These are phyloP conservation scores for Phytophthora pseudosyringae DNA, from an alignment of 352 stramenopile species.

Conservation along the genomic window DNA sequence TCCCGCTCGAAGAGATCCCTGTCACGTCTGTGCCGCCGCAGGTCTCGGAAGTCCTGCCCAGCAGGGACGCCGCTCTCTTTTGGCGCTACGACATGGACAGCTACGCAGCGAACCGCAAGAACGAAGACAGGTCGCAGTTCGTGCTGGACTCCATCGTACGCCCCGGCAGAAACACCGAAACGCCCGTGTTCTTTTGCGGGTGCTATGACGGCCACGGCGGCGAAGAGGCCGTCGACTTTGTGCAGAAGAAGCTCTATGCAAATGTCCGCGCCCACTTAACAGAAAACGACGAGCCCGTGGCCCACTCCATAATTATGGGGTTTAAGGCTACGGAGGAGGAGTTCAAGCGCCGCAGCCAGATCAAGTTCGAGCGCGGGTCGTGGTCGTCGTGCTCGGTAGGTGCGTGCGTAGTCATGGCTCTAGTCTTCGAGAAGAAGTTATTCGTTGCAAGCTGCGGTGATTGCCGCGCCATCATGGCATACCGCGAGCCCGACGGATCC, in stretches of 20 bases:
- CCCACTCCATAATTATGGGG: slow-evolving; percentile 57
- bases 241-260: slow-evolving; percentile 65
- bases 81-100: slow-evolving; percentile 78
- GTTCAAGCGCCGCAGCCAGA: slow-evolving; percentile 59
- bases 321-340: slow-evolving; percentile 71
- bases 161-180: slow-evolving; percentile 19
- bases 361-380: slow-evolving; percentile 57
- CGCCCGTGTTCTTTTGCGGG: slow-evolving; percentile 67
- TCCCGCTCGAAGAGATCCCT: slow-evolving; percentile 54
- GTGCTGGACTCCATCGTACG: slow-evolving; percentile 47
- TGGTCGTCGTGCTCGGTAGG: slow-evolving; percentile 71
- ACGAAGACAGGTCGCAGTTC: slow-evolving; percentile 70
- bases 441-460: slow-evolving; percentile 73
- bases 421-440: slow-evolving; percentile 60
- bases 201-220: slow-evolving; percentile 77
- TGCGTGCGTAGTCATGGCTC: slow-evolving; percentile 64
- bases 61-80: slow-evolving; percentile 48
- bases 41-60: slow-evolving; percentile 57
- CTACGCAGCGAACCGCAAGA: slow-evolving; percentile 69
- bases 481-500: slow-evolving; percentile 53
- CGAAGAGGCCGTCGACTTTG: slow-evolving; percentile 68
- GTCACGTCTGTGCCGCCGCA: slow-evolving; percentile 56
- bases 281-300: slow-evolving; percentile 36
- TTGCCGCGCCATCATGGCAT: slow-evolving; percentile 72
- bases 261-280: slow-evolving; percentile 57